A percentile compares a stretch with the other conserved stretches of the same genome.
These are phyloP conservation scores for Stygiomarasmius scandens DNA, from an alignment of 1,284 basidiomycete species.

Conservation along the genomic window DNA sequence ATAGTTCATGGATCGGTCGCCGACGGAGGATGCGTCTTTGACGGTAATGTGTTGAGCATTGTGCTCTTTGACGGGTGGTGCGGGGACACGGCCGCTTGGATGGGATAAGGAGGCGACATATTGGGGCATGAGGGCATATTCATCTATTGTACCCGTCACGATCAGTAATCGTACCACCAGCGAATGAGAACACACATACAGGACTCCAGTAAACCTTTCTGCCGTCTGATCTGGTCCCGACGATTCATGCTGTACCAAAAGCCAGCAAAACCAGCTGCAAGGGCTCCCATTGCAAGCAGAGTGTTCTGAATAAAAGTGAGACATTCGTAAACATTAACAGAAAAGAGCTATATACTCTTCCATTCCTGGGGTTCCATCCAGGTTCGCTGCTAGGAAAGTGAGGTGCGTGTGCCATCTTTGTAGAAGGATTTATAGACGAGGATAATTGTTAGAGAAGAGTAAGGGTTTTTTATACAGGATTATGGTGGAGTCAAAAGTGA, in stretches of 20 bases:
- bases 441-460: neutral
- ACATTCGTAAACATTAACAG: neutral
- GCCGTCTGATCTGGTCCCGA: conserved; percentile 1
- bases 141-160: neutral
- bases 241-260: conserved; percentile 7
- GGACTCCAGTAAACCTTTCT: neutral
- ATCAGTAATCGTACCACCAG: neutral
- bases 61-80: conserved; percentile 2
- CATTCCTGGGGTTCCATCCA: neutral
- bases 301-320: conserved; percentile 5
- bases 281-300: conserved; percentile 5
- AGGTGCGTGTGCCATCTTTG: neutral
- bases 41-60: conserved; percentile 9
- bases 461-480: neutral
- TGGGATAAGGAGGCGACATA: neutral
- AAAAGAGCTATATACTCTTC: neutral
- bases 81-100: neutral
- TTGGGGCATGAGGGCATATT: neutral
- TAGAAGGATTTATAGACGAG: neutral
- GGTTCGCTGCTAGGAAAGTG: neutral
- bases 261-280: conserved; percentile 7
- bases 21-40: neutral
- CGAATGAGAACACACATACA: neutral
- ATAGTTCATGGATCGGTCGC: neutral
- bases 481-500: no score